Percentiles rank a stretch among this genome's conserved stretches.
phyloP scores from a whole-genome alignment of 176 grass and related monocot species.

The Carex cristatella region DNA sequence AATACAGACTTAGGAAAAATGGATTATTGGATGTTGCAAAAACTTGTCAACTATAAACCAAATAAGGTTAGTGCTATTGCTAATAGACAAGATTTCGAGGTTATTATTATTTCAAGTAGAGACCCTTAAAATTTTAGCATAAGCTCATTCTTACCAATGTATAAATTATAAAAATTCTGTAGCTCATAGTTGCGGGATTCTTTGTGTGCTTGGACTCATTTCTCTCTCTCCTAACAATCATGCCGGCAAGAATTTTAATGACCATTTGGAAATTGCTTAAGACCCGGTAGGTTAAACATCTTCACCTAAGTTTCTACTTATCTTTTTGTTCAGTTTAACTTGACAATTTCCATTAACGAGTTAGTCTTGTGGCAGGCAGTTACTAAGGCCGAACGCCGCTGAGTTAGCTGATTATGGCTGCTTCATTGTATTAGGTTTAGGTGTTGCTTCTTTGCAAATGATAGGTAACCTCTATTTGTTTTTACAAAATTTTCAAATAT shows the following conservation, averaged over 20 bases:
- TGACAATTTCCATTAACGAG: not conserved
- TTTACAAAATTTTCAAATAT: conserved; percentile 13
- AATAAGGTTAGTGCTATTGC: not conserved
- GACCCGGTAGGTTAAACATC: conserved; percentile 47
- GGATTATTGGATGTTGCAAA: not conserved
- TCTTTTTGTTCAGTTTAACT: not conserved
- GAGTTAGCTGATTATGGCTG: conserved; percentile 97
- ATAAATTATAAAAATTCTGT: conserved; percentile 44
- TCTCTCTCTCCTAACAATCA: conserved; percentile 82
- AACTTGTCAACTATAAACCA: not conserved
- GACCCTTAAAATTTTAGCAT: not conserved
- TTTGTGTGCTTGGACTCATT: conserved; percentile 95
- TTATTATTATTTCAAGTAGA: not conserved
- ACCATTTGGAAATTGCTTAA: conserved; percentile 70
- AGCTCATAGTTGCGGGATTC: conserved; percentile 84
- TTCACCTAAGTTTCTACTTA: conserved; percentile 2
- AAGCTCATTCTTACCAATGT: not conserved
- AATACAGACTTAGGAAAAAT: not conserved
- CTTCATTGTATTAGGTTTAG: conserved; percentile 83
- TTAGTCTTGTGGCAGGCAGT: conserved; percentile 63
- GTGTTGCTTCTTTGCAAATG: conserved; percentile 84
- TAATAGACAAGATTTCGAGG: not conserved
- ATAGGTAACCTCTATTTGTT: conserved; percentile 42
- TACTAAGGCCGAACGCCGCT: conserved; percentile 71
- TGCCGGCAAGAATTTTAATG: conserved; percentile 77